Conservation (phyloP, 75 land plant genomes). For the Adiantum capillusveneris region DNA sequence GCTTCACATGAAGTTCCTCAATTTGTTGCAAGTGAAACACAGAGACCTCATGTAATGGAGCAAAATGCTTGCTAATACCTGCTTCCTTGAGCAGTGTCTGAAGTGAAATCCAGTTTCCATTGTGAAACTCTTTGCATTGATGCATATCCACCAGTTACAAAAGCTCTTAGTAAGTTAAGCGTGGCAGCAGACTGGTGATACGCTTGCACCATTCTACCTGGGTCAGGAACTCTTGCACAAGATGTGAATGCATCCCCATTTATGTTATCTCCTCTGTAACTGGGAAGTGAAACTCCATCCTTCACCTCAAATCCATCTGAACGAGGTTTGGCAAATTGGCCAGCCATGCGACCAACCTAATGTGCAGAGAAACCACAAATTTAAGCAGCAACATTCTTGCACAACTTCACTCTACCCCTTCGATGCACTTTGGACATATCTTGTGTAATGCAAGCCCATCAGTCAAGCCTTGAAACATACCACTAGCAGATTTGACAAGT, state of each 20-base stretch:
- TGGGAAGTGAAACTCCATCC: constrained; percentile 45
- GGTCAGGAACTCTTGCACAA: constrained; percentile 37
- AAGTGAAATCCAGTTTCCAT: constrained; percentile 66
- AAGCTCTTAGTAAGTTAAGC: constrained; percentile 63
- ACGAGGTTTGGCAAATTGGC: constrained; percentile 58
- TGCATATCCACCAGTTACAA: constrained; percentile 78
- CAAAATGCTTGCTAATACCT: no score
- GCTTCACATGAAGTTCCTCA: no score
- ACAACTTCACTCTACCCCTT: no score
- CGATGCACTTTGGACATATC: no score
- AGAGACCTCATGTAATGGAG: no score
- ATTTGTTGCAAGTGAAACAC: no score
- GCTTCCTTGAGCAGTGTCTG: constrained; percentile 57
- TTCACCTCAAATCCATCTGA: constrained; percentile 36
- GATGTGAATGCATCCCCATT: constrained; percentile 38
- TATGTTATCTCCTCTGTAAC: constrained; percentile 53
- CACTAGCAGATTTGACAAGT: no score
- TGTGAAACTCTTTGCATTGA: constrained; percentile 67
- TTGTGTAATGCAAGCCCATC: no score
- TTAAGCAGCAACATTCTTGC: no score
- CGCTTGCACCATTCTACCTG: constrained; percentile 51
- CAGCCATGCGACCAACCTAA: constrained; percentile 65
- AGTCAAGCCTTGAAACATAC: no score
- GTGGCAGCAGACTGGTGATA: constrained; percentile 63
- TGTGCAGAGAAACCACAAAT: no score